These are phyloP conservation scores for Pholiota molesta DNA, from an alignment of 768 basidiomycete genomes.

Conservation along the genomic window DNA sequence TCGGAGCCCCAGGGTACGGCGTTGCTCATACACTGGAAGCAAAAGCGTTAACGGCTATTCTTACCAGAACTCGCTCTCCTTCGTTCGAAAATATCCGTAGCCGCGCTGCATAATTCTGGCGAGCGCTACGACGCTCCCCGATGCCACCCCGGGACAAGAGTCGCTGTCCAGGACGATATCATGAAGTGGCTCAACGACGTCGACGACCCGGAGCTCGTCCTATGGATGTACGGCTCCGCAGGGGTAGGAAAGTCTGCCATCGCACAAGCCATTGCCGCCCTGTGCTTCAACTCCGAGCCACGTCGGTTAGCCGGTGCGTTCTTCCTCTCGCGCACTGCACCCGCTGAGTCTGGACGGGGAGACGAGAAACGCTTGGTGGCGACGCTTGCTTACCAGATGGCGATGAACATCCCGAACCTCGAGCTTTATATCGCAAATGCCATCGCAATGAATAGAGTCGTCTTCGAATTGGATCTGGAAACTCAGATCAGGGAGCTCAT, in stretches of 20 bases:
- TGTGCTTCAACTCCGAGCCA: not conserved
- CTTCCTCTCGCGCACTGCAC: conserved; percentile 12
- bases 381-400: conserved; percentile 21
- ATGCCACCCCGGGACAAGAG: no score
- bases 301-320: conserved; percentile 5
- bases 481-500: conserved; percentile 7
- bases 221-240: conserved; percentile 25
- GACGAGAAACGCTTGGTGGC: conserved; percentile 13
- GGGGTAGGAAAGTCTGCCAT: conserved; percentile 27
- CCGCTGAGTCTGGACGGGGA: not conserved
- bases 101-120: no score
- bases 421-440: not conserved
- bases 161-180: not conserved
- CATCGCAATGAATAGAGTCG: not conserved
- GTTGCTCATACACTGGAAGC: no score
- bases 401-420: not conserved
- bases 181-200: not conserved
- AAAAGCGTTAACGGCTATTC: no score
- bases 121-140: no score
- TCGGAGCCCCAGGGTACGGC: no score
- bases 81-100: no score
- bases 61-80: no score
- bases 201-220: not conserved
- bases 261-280: conserved; percentile 30
- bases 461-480: conserved; percentile 2